Base-by-base conservation (phyloP, 768 basidiomycete genomes). In the Amanita rimosa region DNA sequence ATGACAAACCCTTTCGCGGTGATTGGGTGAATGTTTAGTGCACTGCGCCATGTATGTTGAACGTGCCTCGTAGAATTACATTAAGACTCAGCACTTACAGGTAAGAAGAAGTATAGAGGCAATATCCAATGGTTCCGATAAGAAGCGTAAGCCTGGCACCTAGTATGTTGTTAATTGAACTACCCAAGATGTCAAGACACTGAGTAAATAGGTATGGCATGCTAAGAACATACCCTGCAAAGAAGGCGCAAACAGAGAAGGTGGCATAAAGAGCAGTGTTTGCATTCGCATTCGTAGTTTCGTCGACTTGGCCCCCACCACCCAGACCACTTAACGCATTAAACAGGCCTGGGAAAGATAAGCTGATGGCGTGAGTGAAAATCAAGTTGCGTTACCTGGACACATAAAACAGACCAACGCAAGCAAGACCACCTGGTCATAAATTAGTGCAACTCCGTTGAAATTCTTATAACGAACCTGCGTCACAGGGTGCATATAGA, bases 301-400 rank as follows among this genome's bases (percentile, higher is more conserved):
- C 58, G 56, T 85, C 79, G 36, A 86, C 60, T 64, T 84, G 82
- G 3, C 89, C 89, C 40, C 83, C 86, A 39, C 73, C 87, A 3
- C 90, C 89, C 39, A 93, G 71, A 29, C 88, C 86, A 48, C 77
- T 83, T 57, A 89, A 67, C 0, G 86, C 79, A 57, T 89, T 91
- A 66, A 85, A 89, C 49, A 88, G 73, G 50, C 87, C 86, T 61
- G 65, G 66, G n/a, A 24, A n/a, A 34, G 16, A 34, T 50, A 14
- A 50, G 40, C 36, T 17, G 22, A 17, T 41, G 40, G n/a, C 17
- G 26, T 4, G 29, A 35, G 29, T 7, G 22, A 19, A 16, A 22
- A 11, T 35, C 53, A 42, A 51, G 14, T 73, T 73, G 60, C 69
- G 64, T 13, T 36, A 64, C 71, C 73, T 53, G 72, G 72, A 55